Evolutionary conservation across 2,329 filamentous ascomycete genomes (phyloP), one percentile per base, ranked within the genome.

Genomic region (Orbilia javanica): DNA sequence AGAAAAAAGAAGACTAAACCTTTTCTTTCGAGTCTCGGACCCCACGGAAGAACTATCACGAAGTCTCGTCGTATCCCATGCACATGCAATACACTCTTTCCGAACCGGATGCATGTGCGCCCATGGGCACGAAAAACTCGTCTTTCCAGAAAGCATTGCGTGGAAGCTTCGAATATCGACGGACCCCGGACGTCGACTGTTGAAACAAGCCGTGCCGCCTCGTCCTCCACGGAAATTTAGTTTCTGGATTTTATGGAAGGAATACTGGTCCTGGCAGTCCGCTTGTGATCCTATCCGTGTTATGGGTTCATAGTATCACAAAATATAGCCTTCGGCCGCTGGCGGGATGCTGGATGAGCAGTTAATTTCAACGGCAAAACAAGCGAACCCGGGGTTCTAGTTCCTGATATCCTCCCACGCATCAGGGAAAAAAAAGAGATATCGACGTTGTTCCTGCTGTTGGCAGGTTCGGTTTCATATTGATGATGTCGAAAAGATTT

Each of bases 321-420:
- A 70, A 65, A 57, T 77, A 70, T 75, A 75, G 29, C 53, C 64
- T 46, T 63, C 46, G 71, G 53, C 64, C 42, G 53, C 70, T 57
- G 42, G 42, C 57, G 50, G 50, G 20, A 60, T 52, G 52, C 29
- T 8, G 27, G 29, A 34, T 77, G 72, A 77, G 72, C 72, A 77
- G 46, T 77, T 77, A 77, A 77, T 77, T 77, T 70, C 60, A 46
- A 69, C 48, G 72, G 64, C 60, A 42, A 68, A 64, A 64, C 65
- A 77, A 77, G 72, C 64, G 72, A 69, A 65, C 62, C 64, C 29
- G 53, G 48, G 62, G 64, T 18, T 53, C 34, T 18, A n/a, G n/a
- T 34, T 27, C 55, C 31, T 39, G 15, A 27, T 60, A 15, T n/a
- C 55, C 31, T 60, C 55, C 31, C 34, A 60, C 34, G 55, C 18